Conservation (phyloP, 1,284 basidiomycete genomes). For the Fomes fomentarius region DNA sequence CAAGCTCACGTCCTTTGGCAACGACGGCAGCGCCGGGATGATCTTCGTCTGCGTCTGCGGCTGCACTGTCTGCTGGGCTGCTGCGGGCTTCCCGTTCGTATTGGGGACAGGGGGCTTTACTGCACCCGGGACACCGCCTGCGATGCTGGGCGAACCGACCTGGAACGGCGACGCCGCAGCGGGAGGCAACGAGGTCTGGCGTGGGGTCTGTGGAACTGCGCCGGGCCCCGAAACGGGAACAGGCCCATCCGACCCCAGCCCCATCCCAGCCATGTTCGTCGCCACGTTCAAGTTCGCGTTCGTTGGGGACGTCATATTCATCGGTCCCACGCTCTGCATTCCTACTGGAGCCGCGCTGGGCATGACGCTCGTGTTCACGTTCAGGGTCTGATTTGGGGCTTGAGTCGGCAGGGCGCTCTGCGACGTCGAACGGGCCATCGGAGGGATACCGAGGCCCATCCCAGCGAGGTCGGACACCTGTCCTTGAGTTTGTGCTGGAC, state of each 20-base stretch:
- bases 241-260: conserved; percentile 9
- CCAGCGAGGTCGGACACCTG: background rate
- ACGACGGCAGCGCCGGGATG: conserved; percentile 31
- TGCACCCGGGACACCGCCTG: conserved; percentile 10
- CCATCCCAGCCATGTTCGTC: conserved; percentile 9
- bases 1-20: conserved; percentile 40
- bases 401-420: no score
- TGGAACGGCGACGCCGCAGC: conserved; percentile 23
- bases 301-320: conserved; percentile 12
- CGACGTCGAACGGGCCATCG: background rate
- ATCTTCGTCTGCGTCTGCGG: conserved; percentile 24
- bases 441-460: conserved; percentile 9
- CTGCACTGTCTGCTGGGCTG: no score
- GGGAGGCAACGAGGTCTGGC: conserved; percentile 31
- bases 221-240: background rate
- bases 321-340: background rate
- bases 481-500: background rate
- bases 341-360: conserved; percentile 4
- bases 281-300: background rate
- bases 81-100: no score
- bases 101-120: no score
- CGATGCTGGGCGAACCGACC: conserved; percentile 8
- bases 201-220: conserved; percentile 22
- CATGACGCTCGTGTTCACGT: conserved; percentile 20
- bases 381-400: conserved; percentile 5